Conservation (phyloP, 164 flowering plant species). For the Hamamelis virginiana region DNA sequence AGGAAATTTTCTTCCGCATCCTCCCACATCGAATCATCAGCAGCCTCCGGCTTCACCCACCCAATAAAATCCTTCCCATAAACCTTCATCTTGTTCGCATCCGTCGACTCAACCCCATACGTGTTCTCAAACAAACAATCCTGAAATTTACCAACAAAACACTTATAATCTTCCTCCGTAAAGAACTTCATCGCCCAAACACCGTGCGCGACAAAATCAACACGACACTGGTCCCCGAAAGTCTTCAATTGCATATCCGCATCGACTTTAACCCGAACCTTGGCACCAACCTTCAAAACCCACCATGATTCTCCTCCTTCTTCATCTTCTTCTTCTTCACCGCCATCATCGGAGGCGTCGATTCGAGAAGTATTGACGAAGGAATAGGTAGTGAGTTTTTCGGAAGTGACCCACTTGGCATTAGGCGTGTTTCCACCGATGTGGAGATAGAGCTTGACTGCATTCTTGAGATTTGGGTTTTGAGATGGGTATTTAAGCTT, state of each 20-base stretch:
- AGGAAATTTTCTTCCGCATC: conserved; percentile 61
- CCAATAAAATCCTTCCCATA: conserved; percentile 94
- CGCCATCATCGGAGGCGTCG: conserved; percentile 17
- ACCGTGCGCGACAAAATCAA: conserved; percentile 60
- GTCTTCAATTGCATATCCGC: conserved; percentile 63
- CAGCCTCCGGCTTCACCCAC: conserved; percentile 85
- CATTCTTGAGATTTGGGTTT: conserved; percentile 40
- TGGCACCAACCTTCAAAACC: conserved; percentile 58
- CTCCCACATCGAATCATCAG: conserved; percentile 95
- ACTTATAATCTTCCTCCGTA: conserved; percentile 48
- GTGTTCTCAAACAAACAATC: conserved; percentile 90
- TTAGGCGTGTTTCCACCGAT: conserved; percentile 64
- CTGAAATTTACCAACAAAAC: conserved; percentile 55
- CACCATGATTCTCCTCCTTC: conserved; percentile 38
- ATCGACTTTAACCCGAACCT: conserved; percentile 41
- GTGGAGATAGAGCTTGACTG: conserved; percentile 70
- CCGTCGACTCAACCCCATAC: conserved; percentile 61
- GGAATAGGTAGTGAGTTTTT: conserved; percentile 57
- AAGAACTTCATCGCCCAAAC: conserved; percentile 90
- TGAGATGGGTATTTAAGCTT: conserved; percentile 64
- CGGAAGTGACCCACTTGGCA: conserved; percentile 76
- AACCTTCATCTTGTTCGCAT: conserved; percentile 69
- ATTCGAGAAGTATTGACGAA: conserved; percentile 36
- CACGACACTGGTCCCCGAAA: conserved; percentile 59
- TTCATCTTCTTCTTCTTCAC: conserved; percentile 32